Conservation (phyloP, 495 filamentous ascomycete genomes). For the Neohortaea acidophila region DNA sequence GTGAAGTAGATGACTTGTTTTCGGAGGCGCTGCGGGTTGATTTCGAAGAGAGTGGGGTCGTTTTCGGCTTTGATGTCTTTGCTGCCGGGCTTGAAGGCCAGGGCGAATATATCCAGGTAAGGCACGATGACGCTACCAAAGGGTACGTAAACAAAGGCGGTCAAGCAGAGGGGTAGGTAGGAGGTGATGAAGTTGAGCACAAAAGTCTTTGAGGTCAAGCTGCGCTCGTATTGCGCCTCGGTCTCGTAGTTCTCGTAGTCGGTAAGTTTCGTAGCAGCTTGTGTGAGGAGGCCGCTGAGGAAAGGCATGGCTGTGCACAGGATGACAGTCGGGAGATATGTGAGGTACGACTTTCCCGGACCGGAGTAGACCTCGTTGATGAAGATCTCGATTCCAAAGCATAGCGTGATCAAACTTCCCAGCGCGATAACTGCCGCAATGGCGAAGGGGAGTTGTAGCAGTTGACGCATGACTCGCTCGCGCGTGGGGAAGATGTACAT, state of each 20-base stretch:
- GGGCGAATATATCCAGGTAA: conserved; percentile 71
- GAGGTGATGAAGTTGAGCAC: conserved; percentile 96
- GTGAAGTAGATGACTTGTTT: conserved; percentile 97
- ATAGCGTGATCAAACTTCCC: conserved; percentile 67
- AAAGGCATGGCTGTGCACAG: conserved; percentile 69
- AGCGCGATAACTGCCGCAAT: conserved; percentile 51
- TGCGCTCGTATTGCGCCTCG: conserved; percentile 56
- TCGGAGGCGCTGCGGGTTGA: conserved; percentile 69
- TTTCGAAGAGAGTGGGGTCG: conserved; percentile 62
- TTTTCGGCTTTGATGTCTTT: conserved; percentile 53
- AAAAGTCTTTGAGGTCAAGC: conserved; percentile 81
- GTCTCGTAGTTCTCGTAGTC: conserved; percentile 90
- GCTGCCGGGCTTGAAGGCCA: conserved; percentile 61
- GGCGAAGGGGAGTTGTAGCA: conserved; percentile 82
- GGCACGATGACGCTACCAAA: conserved; percentile 80
- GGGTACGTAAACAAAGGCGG: conserved; percentile 92
- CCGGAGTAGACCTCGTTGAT: conserved; percentile 88
- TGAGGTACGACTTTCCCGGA: conserved; percentile 67
- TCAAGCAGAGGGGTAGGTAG: conserved; percentile 81
- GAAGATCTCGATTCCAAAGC: conserved; percentile 92
- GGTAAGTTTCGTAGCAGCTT: conserved; percentile 62
- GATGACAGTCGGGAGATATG: conserved; percentile 76
- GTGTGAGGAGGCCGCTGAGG: conserved; percentile 58
- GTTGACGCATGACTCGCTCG: conserved; percentile 62
- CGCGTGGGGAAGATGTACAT: conserved; percentile 61